Evolutionary conservation across 768 basidiomycete species (phyloP), one percentile per base, ranked within the genome.

Genomic region (Lyophyllum atratum): DNA sequence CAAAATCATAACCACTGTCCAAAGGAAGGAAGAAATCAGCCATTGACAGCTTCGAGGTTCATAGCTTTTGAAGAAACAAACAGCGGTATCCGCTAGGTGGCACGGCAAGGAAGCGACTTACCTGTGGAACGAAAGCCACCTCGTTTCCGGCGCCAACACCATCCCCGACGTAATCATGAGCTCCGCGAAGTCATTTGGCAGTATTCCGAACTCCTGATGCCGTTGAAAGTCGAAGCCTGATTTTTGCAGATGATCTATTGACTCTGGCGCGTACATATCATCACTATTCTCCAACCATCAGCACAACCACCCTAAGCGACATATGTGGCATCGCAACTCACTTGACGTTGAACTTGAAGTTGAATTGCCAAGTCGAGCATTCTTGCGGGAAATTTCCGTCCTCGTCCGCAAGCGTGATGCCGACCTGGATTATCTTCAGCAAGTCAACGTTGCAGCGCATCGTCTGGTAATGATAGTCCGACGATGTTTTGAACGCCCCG

Each of bases 391-490:
- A 86, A 68, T 95, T 89, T 4, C 97, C 97, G 29, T 97, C 85
- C 70, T 95, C 94, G 71, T 98, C 94, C 39, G 92, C 89, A 26
- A 99, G 78, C 6, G 97, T 97, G 62, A 99, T 83, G 5, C 97
- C 97, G 59, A 98, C 86, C 76, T 99, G 97, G 49, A 99, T 98
- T 74, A 98, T 92, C 77, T 93, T 94, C 63, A 99, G 82, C 48
- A 98, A 79, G 81, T 99, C 97, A 66, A 98, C 97, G 74, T 99
- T 99, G 77, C 95, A 97, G 59, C 97, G 89, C 91, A 99, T 96
- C 2, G 97, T 99, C 74, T 99, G 97, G 74, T 98, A 99, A 74
- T 98, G 96, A 69, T 98, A 98, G 74, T 99, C 97, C 21, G 94
- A 94, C 11, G 94, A 93, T 0, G 95, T 95, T 72, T 93, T 94